Evolutionary conservation across 2,329 filamentous ascomycete genomes (phyloP).

Genomic region (Alternaria dauci): DNA sequence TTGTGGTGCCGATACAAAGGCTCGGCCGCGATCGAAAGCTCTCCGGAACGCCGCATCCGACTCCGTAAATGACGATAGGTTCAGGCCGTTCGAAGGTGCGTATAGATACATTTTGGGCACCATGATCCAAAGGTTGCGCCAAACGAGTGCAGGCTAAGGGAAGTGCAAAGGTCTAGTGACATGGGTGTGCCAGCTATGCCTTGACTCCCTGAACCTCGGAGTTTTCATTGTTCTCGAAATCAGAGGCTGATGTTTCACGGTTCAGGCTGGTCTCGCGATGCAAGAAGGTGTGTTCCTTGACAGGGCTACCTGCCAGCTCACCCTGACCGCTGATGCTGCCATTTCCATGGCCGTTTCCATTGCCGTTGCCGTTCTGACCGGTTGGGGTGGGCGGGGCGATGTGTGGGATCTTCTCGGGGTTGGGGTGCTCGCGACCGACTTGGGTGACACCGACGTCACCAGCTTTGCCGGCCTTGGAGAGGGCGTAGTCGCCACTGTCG

Average conservation of each 20-base stretch:
- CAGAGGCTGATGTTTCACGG: conserved; percentile 76
- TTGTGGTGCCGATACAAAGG: conserved; percentile 8
- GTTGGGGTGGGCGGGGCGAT: conserved; percentile 70
- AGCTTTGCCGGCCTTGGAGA: conserved; percentile 96
- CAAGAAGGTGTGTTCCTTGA: conserved; percentile 90
- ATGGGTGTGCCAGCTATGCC: conserved; percentile 22
- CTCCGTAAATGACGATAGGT: conserved; percentile 19
- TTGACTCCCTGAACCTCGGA: conserved; percentile 24
- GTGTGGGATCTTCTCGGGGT: conserved; percentile 94
- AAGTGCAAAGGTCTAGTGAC: conserved; percentile 9
- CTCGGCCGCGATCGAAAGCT: conserved; percentile 9
- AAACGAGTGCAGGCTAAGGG: conserved; percentile 8
- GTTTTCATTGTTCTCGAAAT: conserved; percentile 58
- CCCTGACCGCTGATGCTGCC: conserved; percentile 46
- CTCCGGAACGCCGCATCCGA: conserved; percentile 29
- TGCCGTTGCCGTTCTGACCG: conserved; percentile 46
- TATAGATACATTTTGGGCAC: conserved; percentile 30
- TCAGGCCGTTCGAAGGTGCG: conserved; percentile 25
- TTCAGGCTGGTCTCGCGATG: conserved; percentile 81
- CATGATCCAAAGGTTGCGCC: conserved; percentile 14
- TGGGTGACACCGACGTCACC: conserved; percentile 91
- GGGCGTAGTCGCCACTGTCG: conserved; percentile 94
- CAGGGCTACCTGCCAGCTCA: conserved; percentile 72
- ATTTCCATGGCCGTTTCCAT: conserved; percentile 38
- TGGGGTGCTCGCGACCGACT: conserved; percentile 92